phyloP scores from a whole-genome alignment of 352 stramenopile genomes.

The Pelagophyceae sp. region DNA sequence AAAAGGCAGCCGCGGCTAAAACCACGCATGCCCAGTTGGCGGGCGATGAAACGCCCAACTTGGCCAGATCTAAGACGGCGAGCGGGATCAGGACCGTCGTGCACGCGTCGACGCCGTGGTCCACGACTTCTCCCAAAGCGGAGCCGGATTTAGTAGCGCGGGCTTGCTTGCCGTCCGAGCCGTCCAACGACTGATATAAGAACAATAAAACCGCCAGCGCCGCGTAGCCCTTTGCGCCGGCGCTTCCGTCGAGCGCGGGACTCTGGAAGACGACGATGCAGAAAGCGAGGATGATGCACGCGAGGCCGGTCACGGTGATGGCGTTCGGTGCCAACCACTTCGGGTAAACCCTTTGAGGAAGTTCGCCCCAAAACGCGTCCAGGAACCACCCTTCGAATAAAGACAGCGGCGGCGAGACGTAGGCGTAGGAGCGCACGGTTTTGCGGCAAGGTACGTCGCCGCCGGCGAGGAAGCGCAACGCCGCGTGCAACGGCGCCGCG shows the following conservation, averaged over 20 bases:
- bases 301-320: slow-evolving; percentile 69
- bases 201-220: slow-evolving; percentile 59
- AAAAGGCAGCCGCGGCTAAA: slow-evolving; percentile 11
- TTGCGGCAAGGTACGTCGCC: background rate
- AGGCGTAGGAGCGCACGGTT: slow-evolving; percentile 26
- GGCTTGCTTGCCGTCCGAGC: slow-evolving; percentile 70
- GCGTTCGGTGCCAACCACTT: slow-evolving; percentile 77
- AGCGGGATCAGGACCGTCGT: slow-evolving; percentile 21
- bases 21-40: slow-evolving; percentile 18
- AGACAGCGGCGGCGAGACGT: slow-evolving; percentile 25
- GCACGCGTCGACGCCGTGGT: slow-evolving; percentile 49
- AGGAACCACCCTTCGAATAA: slow-evolving; percentile 35
- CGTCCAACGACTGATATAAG: slow-evolving; percentile 72
- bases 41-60: slow-evolving; percentile 13
- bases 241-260: slow-evolving; percentile 16
- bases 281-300: slow-evolving; percentile 55
- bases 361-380: slow-evolving; percentile 59
- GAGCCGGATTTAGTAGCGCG: slow-evolving; percentile 62
- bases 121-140: slow-evolving; percentile 67
- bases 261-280: slow-evolving; percentile 56
- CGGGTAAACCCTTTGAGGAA: slow-evolving; percentile 50
- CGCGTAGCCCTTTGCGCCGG: slow-evolving; percentile 46
- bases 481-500: too few relatives aligned
- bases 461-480: background rate
- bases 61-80: slow-evolving; percentile 10